These are phyloP conservation scores for Fusarium incarnatum DNA, from an alignment of 2,329 filamentous ascomycete genomes.

Conservation along the genomic window DNA sequence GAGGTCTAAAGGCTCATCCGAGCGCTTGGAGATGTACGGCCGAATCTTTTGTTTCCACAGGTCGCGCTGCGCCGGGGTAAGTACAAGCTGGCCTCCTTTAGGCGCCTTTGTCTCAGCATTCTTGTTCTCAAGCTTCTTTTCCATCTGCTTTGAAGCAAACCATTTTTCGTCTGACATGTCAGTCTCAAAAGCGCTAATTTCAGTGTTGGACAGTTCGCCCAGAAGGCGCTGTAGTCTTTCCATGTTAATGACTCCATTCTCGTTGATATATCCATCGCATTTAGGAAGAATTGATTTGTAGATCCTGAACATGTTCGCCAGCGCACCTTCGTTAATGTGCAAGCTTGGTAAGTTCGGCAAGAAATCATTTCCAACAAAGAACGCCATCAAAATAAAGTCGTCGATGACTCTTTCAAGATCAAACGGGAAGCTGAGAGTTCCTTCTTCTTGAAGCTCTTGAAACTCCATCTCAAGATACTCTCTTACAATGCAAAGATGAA, in stretches of 20 bases:
- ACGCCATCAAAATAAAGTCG: conserved; percentile 99
- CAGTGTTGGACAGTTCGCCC: conserved; percentile 86
- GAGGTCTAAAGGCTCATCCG: conserved; percentile 76
- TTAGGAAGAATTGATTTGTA: conserved; percentile 92
- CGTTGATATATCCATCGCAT: conserved; percentile 95
- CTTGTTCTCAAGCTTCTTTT: conserved; percentile 70
- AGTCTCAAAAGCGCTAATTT: conserved; percentile 91
- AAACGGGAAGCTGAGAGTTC: conserved; percentile 79
- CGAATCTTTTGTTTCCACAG: conserved; percentile 85
- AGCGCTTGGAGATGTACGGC: conserved; percentile 80
- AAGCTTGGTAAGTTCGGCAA: conserved; percentile 94
- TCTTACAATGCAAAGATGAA: conserved; percentile 96
- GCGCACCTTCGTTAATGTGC: conserved; percentile 97
- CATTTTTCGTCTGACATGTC: conserved; percentile 91
- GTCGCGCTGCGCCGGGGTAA: conserved; percentile 83
- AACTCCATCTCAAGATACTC: conserved; percentile 98
- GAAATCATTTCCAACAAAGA: conserved; percentile 99
- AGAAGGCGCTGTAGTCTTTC: conserved; percentile 80
- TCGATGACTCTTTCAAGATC: conserved; percentile 98
- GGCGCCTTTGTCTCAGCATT: conserved; percentile 64
- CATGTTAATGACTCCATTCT: conserved; percentile 92
- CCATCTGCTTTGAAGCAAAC: conserved; percentile 87
- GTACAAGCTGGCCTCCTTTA: conserved; percentile 71
- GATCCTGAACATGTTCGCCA: conserved; percentile 96
- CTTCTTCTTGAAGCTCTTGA: conserved; percentile 84